Percentiles rank a stretch among this genome's conserved stretches.
Conservation (phyloP, 441 rosid genomes). For the Euphorbia corollata region DNA sequence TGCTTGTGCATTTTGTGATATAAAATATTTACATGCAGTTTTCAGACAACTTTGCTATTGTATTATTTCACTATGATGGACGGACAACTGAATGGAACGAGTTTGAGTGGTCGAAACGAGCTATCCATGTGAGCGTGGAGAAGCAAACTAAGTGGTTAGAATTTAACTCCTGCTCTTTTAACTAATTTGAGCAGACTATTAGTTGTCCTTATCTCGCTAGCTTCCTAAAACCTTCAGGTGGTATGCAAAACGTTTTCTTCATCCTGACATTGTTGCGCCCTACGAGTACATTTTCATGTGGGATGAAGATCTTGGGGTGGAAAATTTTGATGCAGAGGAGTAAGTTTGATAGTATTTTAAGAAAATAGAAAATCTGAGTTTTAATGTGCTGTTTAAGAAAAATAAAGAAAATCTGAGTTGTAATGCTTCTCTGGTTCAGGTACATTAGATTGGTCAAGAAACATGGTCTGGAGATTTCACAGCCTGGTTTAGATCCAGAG, state of each 20-base stretch:
- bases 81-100: slow-evolving; percentile 70
- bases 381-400: slow-evolving; percentile 1
- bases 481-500: slow-evolving; percentile 83
- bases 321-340: slow-evolving; percentile 68
- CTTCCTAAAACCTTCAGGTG: slow-evolving; percentile 49
- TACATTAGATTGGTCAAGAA: slow-evolving; percentile 67
- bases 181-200: neutral
- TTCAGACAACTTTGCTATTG: slow-evolving; percentile 72
- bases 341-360: slow-evolving; percentile 25
- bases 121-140: slow-evolving; percentile 64
- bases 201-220: slow-evolving; percentile 5
- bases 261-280: slow-evolving; percentile 72
- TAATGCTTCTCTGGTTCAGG: slow-evolving; percentile 28
- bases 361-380: neutral
- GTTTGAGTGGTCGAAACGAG: slow-evolving; percentile 78
- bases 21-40: slow-evolving; percentile 39
- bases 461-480: slow-evolving; percentile 90
- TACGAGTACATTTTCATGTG: slow-evolving; percentile 83
- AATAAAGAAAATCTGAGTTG: neutral
- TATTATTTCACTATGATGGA: slow-evolving; percentile 85
- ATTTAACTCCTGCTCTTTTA: slow-evolving; percentile 10
- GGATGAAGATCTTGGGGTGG: slow-evolving; percentile 96
- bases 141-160: slow-evolving; percentile 87
- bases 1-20: neutral
- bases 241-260: slow-evolving; percentile 86